Conservation (phyloP, 345 rosid species). For the Syzygium jambos region DNA sequence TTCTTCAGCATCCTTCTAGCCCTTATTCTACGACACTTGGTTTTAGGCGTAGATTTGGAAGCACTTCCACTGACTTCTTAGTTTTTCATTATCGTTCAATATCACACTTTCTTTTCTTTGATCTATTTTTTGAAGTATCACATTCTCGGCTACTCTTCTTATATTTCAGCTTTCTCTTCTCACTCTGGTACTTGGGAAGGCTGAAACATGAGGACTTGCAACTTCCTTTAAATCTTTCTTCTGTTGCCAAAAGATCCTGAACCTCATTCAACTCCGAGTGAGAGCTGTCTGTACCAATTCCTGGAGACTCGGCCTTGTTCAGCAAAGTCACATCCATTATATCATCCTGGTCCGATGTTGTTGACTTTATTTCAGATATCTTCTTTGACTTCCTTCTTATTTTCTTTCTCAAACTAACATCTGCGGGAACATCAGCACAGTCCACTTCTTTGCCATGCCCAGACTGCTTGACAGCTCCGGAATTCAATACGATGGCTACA, state of each 20-base stretch:
- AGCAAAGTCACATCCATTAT: slow-evolving; percentile 9
- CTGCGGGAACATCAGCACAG: slow-evolving; percentile 14
- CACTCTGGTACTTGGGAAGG: slow-evolving; percentile 10
- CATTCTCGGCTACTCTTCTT: slow-evolving; percentile 17
- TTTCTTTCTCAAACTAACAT: slow-evolving; percentile 35
- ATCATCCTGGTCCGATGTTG: slow-evolving; percentile 21
- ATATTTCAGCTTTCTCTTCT: slow-evolving; percentile 18
- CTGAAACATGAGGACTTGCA: slow-evolving; percentile 5
- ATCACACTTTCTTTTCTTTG: slow-evolving; percentile 35
- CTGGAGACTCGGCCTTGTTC: slow-evolving; percentile 15
- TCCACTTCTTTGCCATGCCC: slow-evolving; percentile 22
- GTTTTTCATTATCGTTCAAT: slow-evolving; percentile 40
- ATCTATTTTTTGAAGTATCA: slow-evolving; percentile 23
- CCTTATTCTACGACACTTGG: slow-evolving; percentile 36
- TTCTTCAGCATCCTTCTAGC: slow-evolving; percentile 32
- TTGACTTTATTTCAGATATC: slow-evolving; percentile 47
- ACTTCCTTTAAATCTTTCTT: slow-evolving; percentile 6
- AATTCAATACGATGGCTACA: slow-evolving; percentile 5
- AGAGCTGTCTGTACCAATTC: slow-evolving; percentile 9
- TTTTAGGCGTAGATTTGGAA: slow-evolving; percentile 32
- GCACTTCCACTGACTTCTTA: slow-evolving; percentile 26
- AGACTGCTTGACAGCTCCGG: slow-evolving; percentile 10
- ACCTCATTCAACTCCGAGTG: slow-evolving; percentile 21
- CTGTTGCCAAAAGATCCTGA: slow-evolving; percentile 7
- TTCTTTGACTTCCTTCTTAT: slow-evolving; percentile 58